These are phyloP conservation scores for Lactarius indigo DNA, from an alignment of 768 basidiomycete genomes.

Conservation along the genomic window DNA sequence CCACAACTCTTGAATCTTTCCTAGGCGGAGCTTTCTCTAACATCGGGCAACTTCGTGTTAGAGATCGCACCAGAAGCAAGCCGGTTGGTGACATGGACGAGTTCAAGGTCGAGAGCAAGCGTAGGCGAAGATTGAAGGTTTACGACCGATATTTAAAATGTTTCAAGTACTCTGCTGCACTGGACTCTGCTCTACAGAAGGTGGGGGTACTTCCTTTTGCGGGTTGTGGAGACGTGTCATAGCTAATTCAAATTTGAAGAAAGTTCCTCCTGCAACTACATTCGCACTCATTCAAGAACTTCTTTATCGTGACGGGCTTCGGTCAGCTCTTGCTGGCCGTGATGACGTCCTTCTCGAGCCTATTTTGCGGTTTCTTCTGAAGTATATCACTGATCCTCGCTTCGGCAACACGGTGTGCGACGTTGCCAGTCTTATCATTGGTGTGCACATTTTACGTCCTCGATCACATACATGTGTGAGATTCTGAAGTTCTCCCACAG, in stretches of 20 bases:
- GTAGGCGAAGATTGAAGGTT: conserved; percentile 68
- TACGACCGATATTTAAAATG: conserved; percentile 88
- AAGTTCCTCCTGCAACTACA: conserved; percentile 76
- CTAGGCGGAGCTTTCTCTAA: conserved; percentile 50
- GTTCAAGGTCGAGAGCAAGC: conserved; percentile 69
- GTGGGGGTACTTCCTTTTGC: conserved; percentile 37
- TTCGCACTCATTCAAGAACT: conserved; percentile 94
- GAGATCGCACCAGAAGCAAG: conserved; percentile 46
- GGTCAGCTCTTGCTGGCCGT: conserved; percentile 80
- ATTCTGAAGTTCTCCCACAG: conserved; percentile 40
- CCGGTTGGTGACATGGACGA: conserved; percentile 66
- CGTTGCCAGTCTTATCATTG: conserved; percentile 75
- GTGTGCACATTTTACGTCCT: conserved; percentile 41
- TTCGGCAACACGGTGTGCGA: conserved; percentile 90
- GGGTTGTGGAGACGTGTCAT: not conserved
- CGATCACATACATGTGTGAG: conserved; percentile 4
- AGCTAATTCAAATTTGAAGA: conserved; percentile 40
- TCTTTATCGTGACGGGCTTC: conserved; percentile 85
- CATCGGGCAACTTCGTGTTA: conserved; percentile 54
- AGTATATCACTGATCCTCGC: conserved; percentile 83
- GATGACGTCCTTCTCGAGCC: conserved; percentile 95
- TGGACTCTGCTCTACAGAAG: conserved; percentile 88
- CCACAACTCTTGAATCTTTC: conserved; percentile 67
- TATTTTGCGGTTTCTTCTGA: conserved; percentile 78
- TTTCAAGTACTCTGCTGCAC: conserved; percentile 92